Percentiles rank a stretch among this genome's conserved stretches.
These are phyloP conservation scores for Cercospora nicotianae DNA, from an alignment of 2,329 filamentous ascomycete species.

Conservation along the genomic window DNA sequence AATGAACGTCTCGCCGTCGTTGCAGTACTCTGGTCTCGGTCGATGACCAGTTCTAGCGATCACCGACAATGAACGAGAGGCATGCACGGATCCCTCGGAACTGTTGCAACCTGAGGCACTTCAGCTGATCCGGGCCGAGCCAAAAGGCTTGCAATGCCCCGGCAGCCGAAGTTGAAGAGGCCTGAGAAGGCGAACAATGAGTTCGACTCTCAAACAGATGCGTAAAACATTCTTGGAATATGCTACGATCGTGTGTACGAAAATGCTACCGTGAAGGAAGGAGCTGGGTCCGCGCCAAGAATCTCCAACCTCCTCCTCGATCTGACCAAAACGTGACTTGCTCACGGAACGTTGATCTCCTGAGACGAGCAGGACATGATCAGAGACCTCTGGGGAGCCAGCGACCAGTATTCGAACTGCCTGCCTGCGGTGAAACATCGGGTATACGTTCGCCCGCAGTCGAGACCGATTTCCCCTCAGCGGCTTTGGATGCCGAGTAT, in stretches of 20 bases:
- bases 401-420: no score
- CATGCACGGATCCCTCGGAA: background rate
- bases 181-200: background rate
- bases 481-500: slow-evolving; percentile 1
- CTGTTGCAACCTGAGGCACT: background rate
- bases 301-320: background rate
- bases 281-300: background rate
- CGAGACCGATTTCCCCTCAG: background rate
- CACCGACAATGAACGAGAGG: background rate
- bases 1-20: background rate
- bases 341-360: background rate
- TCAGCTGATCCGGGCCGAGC: background rate
- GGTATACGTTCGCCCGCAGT: background rate
- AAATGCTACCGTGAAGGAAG: no score
- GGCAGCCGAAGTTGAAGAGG: background rate
- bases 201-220: no score
- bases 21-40: background rate
- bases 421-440: background rate
- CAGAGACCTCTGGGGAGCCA: no score
- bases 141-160: background rate
- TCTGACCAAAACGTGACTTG: background rate
- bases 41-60: background rate
- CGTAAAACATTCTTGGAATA: no score
- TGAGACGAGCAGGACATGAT: background rate
- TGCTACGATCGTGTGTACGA: no score